Percentiles rank a stretch among this genome's conserved stretches.
Evolutionary conservation across 2,329 filamentous ascomycete genomes (phyloP).

Genomic region (Hypoxylon sp.): DNA sequence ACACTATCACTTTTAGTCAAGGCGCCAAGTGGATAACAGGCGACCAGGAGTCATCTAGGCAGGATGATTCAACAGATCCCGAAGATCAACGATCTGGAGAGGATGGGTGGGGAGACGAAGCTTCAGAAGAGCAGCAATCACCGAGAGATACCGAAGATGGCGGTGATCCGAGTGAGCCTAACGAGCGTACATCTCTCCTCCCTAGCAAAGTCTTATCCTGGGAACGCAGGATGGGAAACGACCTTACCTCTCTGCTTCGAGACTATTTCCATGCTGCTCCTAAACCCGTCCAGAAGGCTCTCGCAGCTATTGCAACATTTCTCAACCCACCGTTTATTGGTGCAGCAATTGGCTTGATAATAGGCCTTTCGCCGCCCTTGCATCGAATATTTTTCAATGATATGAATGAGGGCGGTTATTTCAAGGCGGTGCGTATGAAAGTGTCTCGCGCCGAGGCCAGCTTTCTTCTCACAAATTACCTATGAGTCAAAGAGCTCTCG

Average conservation of each 20-base stretch:
- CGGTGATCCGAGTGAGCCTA: constrained; percentile 19
- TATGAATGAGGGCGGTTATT: constrained; percentile 66
- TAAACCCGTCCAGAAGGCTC: constrained; percentile 56
- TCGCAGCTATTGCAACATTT: constrained; percentile 58
- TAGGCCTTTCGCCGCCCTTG: constrained; percentile 67
- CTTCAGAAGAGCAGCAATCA: background rate
- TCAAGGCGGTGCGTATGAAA: constrained; percentile 60
- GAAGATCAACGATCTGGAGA: constrained; percentile 21
- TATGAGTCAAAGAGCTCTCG: background rate
- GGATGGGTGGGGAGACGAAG: constrained; percentile 16
- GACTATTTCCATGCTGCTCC: constrained; percentile 48
- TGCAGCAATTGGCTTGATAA: constrained; percentile 64
- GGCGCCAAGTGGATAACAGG: constrained; percentile 59
- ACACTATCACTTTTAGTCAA: constrained; percentile 68
- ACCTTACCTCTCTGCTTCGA: constrained; percentile 46
- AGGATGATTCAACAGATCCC: constrained; percentile 44
- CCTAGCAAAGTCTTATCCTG: constrained; percentile 51
- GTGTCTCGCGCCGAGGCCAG: background rate
- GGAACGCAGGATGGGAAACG: constrained; percentile 30
- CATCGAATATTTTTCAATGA: constrained; percentile 68
- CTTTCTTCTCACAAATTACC: background rate
- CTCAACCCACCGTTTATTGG: constrained; percentile 68
- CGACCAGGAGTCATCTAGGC: constrained; percentile 40
- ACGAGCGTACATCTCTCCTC: constrained; percentile 45
- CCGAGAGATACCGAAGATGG: constrained; percentile 13